A percentile compares a stretch with the other conserved stretches of the same genome.
phyloP scores from a whole-genome alignment of 768 basidiomycete genomes.

The Dioszegia aurantiaca region DNA sequence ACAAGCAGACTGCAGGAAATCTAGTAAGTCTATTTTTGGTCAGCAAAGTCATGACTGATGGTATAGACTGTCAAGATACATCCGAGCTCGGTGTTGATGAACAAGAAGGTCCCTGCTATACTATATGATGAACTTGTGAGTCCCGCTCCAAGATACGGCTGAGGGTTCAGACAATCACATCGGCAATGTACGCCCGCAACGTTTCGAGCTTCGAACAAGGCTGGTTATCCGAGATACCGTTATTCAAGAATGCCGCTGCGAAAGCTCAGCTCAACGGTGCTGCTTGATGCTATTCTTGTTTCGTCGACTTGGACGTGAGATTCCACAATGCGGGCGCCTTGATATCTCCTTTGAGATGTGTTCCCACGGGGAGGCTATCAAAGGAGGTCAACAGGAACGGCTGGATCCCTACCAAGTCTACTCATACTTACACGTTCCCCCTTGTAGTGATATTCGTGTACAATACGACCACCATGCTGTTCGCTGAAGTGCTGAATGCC shows the following conservation, averaged over 20 bases:
- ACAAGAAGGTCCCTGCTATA: slow-evolving; percentile 79
- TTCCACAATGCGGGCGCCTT: too few relatives aligned
- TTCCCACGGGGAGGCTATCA: too few relatives aligned
- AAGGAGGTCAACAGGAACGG: too few relatives aligned
- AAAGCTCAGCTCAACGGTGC: neutral
- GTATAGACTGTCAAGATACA: slow-evolving; percentile 72
- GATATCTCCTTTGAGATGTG: too few relatives aligned
- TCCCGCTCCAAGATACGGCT: slow-evolving; percentile 17
- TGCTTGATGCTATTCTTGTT: neutral
- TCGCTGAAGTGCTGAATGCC: neutral
- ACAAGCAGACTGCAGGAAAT: slow-evolving; percentile 62
- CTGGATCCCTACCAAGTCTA: too few relatives aligned
- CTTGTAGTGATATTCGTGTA: too few relatives aligned
- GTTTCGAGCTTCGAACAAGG: slow-evolving; percentile 74
- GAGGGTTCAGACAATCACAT: slow-evolving; percentile 57
- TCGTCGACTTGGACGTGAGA: too few relatives aligned
- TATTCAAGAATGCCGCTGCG: slow-evolving; percentile 30
- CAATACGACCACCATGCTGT: neutral
- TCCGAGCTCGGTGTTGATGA: slow-evolving; percentile 75
- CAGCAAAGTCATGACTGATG: too few relatives aligned
- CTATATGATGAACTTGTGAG: slow-evolving; percentile 90
- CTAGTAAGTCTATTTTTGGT: too few relatives aligned
- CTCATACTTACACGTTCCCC: too few relatives aligned
- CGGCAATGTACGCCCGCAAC: slow-evolving; percentile 79
- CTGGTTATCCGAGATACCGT: slow-evolving; percentile 52